phyloP scores from a whole-genome alignment of 331 rosid genomes.

The Cucumis variabilis region DNA sequence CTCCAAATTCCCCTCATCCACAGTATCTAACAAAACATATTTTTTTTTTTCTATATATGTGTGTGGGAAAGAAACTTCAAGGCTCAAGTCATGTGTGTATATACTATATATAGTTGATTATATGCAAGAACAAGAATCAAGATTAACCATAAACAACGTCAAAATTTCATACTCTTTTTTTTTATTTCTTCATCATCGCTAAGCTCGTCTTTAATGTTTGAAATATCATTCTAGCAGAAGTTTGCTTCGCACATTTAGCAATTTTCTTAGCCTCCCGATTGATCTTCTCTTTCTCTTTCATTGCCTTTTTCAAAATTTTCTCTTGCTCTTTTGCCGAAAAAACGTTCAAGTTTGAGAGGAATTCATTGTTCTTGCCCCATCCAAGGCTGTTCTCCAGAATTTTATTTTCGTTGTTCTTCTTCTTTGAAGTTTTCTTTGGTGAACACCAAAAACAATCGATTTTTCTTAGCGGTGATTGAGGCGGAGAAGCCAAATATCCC shows the following conservation, averaged over 20 bases:
- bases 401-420: conserved; percentile 50
- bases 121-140: no score
- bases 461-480: conserved; percentile 49
- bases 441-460: conserved; percentile 78
- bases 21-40: no score
- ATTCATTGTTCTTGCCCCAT: conserved; percentile 53
- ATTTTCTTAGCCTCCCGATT: conserved; percentile 78
- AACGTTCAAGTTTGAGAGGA: conserved; percentile 56
- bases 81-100: no score
- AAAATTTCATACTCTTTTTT: conserved; percentile 17
- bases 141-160: no score
- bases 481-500: conserved; percentile 35
- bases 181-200: conserved; percentile 48
- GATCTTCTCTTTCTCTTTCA: conserved; percentile 74
- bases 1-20: neutral
- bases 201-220: conserved; percentile 57
- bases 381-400: conserved; percentile 24
- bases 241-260: conserved; percentile 63
- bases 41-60: no score
- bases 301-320: conserved; percentile 65
- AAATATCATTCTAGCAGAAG: conserved; percentile 63
- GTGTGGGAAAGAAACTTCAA: no score
- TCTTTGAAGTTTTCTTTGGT: conserved; percentile 61
- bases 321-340: conserved; percentile 68
- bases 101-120: no score